A percentile compares a stretch with the other conserved stretches of the same genome.
Conservation (phyloP, 352 stramenopile species). For the Globisporangium yorkense region DNA sequence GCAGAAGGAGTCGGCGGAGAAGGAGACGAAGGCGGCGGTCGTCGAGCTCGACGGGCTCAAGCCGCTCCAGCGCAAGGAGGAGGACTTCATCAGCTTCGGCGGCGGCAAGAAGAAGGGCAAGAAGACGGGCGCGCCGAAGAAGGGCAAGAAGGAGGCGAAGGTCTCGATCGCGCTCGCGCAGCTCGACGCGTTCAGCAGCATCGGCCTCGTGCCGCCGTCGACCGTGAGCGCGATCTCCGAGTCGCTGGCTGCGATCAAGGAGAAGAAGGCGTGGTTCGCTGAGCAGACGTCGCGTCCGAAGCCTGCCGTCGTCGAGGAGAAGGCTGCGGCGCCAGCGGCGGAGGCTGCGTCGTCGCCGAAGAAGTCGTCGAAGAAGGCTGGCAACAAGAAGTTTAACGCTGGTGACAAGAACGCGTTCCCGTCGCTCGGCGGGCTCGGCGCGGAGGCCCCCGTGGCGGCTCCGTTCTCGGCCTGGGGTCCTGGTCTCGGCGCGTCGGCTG, state of each 20-base stretch:
- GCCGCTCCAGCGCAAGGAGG: slow-evolving; percentile 77
- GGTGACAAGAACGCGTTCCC: slow-evolving; percentile 76
- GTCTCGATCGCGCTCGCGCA: slow-evolving; percentile 71
- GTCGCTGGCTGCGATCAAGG: slow-evolving; percentile 92
- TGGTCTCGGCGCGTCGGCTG: slow-evolving; percentile 36
- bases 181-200: slow-evolving; percentile 88
- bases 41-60: slow-evolving; percentile 93
- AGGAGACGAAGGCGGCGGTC: slow-evolving; percentile 27
- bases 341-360: slow-evolving; percentile 49
- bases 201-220: slow-evolving; percentile 88
- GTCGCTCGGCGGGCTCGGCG: slow-evolving; percentile 51
- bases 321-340: slow-evolving; percentile 20
- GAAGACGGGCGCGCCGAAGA: slow-evolving; percentile 48
- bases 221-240: slow-evolving; percentile 72
- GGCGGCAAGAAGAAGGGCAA: slow-evolving; percentile 68
- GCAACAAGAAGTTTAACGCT: slow-evolving; percentile 80
- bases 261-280: slow-evolving; percentile 92
- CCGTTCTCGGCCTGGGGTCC: slow-evolving; percentile 45
- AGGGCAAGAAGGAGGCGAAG: slow-evolving; percentile 76
- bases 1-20: slow-evolving; percentile 22
- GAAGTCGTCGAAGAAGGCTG: slow-evolving; percentile 52
- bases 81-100: slow-evolving; percentile 80
- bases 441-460: slow-evolving; percentile 21
- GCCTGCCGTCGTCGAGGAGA: slow-evolving; percentile 15
- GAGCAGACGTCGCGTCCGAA: slow-evolving; percentile 54